Evolutionary conservation across 129 eudicot species (phyloP).

Genomic region (Cynara cardunculus): DNA sequence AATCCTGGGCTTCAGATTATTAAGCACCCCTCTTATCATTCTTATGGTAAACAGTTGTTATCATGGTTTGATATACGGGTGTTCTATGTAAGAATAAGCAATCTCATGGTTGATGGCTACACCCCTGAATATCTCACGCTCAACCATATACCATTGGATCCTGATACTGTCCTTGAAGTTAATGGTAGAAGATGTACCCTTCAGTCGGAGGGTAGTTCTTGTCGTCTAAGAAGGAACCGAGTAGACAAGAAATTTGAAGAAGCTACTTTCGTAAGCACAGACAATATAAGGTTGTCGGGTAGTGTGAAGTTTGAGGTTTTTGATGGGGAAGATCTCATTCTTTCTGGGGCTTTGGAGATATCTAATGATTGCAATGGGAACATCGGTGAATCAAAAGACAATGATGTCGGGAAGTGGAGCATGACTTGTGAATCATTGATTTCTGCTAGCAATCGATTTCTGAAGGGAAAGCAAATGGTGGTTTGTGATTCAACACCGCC

Average conservation of each 20-base stretch:
- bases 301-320: constrained; percentile 75
- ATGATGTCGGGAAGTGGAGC: constrained; percentile 42
- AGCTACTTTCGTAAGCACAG: constrained; percentile 83
- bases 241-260: constrained; percentile 77
- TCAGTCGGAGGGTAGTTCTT: constrained; percentile 61
- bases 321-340: constrained; percentile 48
- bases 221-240: constrained; percentile 57
- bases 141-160: constrained; percentile 63
- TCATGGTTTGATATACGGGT: constrained; percentile 77
- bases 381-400: constrained; percentile 31
- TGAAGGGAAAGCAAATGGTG: constrained; percentile 50
- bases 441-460: constrained; percentile 42
- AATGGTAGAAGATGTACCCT: constrained; percentile 65
- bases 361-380: constrained; percentile 33
- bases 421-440: constrained; percentile 57
- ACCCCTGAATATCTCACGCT: constrained; percentile 63
- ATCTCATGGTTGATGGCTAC: constrained; percentile 56
- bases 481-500: constrained; percentile 53
- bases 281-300: constrained; percentile 61
- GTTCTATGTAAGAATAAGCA: constrained; percentile 72
- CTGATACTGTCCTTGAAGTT: constrained; percentile 77
- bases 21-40: constrained; percentile 51
- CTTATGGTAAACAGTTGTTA: constrained; percentile 34
- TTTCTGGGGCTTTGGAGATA: constrained; percentile 63
- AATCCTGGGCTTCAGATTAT: constrained; percentile 57